Evolutionary conservation across 805 yeast species (phyloP).

Genomic region (Cyberlindnera japonica): DNA sequence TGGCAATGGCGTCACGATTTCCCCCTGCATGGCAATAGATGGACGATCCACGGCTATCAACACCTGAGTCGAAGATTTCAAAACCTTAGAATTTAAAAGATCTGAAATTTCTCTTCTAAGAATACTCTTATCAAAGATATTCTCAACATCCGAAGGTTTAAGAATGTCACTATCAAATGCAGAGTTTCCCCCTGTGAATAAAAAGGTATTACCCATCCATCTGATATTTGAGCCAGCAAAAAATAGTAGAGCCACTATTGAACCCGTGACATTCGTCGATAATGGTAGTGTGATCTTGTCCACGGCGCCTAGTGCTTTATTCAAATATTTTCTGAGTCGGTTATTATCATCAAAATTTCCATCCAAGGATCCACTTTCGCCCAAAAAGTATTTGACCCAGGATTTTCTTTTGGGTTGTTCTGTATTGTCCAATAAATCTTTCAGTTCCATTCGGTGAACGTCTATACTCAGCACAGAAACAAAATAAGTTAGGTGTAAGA

Average conservation of each 20-base stretch:
- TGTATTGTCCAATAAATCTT: conserved; percentile 39
- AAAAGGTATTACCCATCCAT: conserved; percentile 29
- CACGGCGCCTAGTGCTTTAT: not conserved
- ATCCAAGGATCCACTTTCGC: conserved; percentile 5
- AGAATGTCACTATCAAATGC: conserved; percentile 3
- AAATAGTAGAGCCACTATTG: conserved; percentile 26
- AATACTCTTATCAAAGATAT: conserved; percentile 19
- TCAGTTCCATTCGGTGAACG: conserved; percentile 56
- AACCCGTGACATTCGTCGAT: conserved; percentile 31
- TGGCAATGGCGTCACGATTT: not conserved
- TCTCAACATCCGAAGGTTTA: conserved; percentile 5
- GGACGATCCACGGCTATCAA: conserved; percentile 29
- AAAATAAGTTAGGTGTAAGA: conserved; percentile 60
- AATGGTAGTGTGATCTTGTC: conserved; percentile 31
- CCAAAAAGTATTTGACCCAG: conserved; percentile 7
- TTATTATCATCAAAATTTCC: conserved; percentile 1
- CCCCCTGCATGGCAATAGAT: conserved; percentile 16
- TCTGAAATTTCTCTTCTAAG: conserved; percentile 20
- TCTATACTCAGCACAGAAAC: conserved; percentile 67
- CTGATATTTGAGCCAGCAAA: conserved; percentile 31
- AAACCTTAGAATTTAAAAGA: conserved; percentile 7
- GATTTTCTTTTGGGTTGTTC: conserved; percentile 3
- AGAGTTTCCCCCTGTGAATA: not conserved
- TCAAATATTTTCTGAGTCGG: not conserved
- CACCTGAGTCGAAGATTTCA: conserved; percentile 7